phyloP scores from a whole-genome alignment of 2,329 filamentous ascomycete species.

The Fusarium setosum region DNA sequence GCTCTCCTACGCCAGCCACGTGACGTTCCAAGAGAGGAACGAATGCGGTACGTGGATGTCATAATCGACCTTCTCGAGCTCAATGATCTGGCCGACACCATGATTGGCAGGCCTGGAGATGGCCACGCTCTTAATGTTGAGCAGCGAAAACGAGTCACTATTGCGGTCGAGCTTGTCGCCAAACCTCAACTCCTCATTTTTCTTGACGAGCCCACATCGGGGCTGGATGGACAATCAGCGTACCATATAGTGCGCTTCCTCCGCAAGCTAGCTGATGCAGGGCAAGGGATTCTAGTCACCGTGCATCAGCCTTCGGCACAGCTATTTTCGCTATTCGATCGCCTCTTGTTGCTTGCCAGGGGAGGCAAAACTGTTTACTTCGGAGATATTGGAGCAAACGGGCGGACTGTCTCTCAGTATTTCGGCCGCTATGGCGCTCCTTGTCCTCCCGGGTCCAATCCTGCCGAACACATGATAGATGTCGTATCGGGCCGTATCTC shows the following conservation, averaged over 20 bases:
- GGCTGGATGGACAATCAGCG: neutral
- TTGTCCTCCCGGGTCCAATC: neutral
- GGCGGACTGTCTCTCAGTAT: neutral
- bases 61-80: neutral
- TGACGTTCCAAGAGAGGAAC: neutral
- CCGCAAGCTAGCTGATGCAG: slow-evolving; percentile 69
- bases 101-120: neutral
- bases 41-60: neutral
- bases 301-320: slow-evolving; percentile 75
- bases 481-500: neutral
- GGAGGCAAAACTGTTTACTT: slow-evolving; percentile 73
- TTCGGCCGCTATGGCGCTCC: neutral
- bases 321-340: slow-evolving; percentile 72
- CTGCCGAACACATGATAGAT: neutral
- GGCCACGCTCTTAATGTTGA: slow-evolving; percentile 16
- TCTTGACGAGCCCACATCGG: neutral
- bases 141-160: slow-evolving; percentile 61
- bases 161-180: slow-evolving; percentile 67
- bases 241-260: slow-evolving; percentile 42
- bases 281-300: slow-evolving; percentile 73
- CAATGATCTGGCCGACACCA: neutral
- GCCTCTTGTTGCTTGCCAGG: slow-evolving; percentile 67
- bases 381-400: slow-evolving; percentile 21
- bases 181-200: slow-evolving; percentile 57
- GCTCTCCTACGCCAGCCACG: neutral